phyloP scores from a whole-genome alignment of 305 asterid genomes.

The Fraxinus dipetala region DNA sequence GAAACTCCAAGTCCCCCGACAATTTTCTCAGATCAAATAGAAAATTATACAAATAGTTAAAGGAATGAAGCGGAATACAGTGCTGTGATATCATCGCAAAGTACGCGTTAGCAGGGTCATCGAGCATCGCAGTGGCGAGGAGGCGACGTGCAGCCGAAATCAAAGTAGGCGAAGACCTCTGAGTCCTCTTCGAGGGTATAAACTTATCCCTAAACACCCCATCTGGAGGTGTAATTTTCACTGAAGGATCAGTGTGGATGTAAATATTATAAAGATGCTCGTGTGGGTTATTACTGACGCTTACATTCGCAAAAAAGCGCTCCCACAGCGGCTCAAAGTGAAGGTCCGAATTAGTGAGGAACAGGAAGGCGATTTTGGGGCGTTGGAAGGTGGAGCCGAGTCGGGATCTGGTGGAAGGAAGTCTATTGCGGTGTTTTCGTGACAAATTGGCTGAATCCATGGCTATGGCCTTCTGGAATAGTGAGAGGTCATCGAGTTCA shows the following conservation, averaged over 20 bases:
- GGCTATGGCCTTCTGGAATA: conserved; percentile 75
- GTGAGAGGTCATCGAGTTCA: conserved; percentile 81
- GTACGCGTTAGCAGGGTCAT: conserved; percentile 65
- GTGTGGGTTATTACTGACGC: conserved; percentile 13
- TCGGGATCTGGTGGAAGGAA: conserved; percentile 55
- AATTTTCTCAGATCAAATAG: conserved; percentile 48
- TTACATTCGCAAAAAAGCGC: conserved; percentile 47
- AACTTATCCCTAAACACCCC: conserved; percentile 61
- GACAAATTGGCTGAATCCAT: conserved; percentile 43
- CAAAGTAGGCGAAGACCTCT: conserved; percentile 65
- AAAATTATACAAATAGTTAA: conserved; percentile 49
- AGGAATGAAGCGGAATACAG: conserved; percentile 84
- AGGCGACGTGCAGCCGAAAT: conserved; percentile 86
- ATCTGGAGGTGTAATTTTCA: conserved; percentile 38
- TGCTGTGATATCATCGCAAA: conserved; percentile 70
- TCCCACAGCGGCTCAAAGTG: conserved; percentile 72
- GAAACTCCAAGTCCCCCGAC: conserved; percentile 39
- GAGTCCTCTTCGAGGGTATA: conserved; percentile 60
- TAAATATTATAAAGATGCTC: conserved; percentile 61
- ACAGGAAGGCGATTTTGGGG: conserved; percentile 80
- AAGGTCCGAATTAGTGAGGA: conserved; percentile 70
- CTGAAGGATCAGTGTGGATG: conserved; percentile 74
- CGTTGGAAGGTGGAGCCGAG: conserved; percentile 41
- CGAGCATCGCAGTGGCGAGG: conserved; percentile 73
- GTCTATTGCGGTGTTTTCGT: conserved; percentile 26